Base-by-base conservation (phyloP, 495 filamentous ascomycete genomes). In the Penicillium ucsense region DNA sequence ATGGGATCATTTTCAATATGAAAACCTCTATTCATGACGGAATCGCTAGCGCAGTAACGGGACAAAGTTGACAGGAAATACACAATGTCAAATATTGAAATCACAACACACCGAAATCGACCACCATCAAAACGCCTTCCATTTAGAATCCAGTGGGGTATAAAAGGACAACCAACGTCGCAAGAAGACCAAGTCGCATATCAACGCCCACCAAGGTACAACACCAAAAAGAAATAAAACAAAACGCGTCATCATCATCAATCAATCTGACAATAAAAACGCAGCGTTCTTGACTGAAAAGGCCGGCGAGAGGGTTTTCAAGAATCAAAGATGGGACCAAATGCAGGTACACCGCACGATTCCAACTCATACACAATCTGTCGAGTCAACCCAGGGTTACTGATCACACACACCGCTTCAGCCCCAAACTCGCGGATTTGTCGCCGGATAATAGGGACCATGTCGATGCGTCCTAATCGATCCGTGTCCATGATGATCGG, bases 261-360 rank as follows among this genome's bases (percentile, higher is more conserved):
- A 30, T 30, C 8, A 37, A 6, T 20, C n/a, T 10, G n/a, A 11
- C 10, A 29, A 11, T 9, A 35, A 41, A 49, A 36, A 8, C 9
- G 32, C 42, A 20, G 20, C 20, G 20, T 20, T 1, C 20, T 20
- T 20, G 20, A 20, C 20, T 20, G 20, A 20, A 20, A 20, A 20
- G 20, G n/a, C n/a, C n/a, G n/a, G n/a, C n/a, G n/a, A n/a, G n/a
- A n/a, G n/a, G n/a, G n/a, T n/a, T n/a, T n/a, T 73, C 64, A 89
- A 30, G 85, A 89, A 68, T 90, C 87, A 62, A 86, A 90, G 51
- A 92, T 85, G 5, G 86, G 81, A 31, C 86, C 87, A 66, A 80
- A 90, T 4, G 86, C 83, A 8, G 83, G 78, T 29, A 88, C 65
- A 0, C 84, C 83, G 43, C 81, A 71, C 6, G 68, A 74, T 59